phyloP scores from a whole-genome alignment of 352 stramenopile genomes.

The Phytopythium boreale region DNA sequence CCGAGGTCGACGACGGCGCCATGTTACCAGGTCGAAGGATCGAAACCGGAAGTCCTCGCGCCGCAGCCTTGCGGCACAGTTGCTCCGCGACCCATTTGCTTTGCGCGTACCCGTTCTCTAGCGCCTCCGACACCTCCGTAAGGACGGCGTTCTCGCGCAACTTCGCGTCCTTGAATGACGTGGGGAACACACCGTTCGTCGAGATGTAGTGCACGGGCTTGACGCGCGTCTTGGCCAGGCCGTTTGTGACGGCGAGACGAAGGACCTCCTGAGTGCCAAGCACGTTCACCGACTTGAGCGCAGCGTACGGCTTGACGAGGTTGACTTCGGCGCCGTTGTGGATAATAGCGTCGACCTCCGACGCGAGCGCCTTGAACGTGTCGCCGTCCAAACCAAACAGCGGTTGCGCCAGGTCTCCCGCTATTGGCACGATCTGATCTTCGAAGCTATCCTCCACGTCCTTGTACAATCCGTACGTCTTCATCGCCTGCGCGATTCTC shows the following conservation, averaged over 20 bases:
- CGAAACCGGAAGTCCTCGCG: conserved; percentile 79
- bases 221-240: conserved; percentile 68
- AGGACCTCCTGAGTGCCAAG: conserved; percentile 89
- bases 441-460: conserved; percentile 57
- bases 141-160: conserved; percentile 56
- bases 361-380: conserved; percentile 85
- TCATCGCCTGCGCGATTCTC: conserved; percentile 57
- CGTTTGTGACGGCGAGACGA: conserved; percentile 81
- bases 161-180: conserved; percentile 20
- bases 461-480: conserved; percentile 51
- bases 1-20: conserved; percentile 53
- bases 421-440: conserved; percentile 57
- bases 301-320: conserved; percentile 89
- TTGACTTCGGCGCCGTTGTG: conserved; percentile 93
- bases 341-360: conserved; percentile 88
- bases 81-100: conserved; percentile 92
- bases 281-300: conserved; percentile 87
- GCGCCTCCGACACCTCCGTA: conserved; percentile 45
- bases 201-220: conserved; percentile 90
- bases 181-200: conserved; percentile 90
- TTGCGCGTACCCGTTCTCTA: conserved; percentile 86
- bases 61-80: conserved; percentile 74
- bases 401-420: conserved; percentile 77
- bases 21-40: conserved; percentile 91
- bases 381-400: conserved; percentile 78